These are phyloP conservation scores for Aotearoamyces nothofagi DNA, from an alignment of 2,329 filamentous ascomycete species.

Conservation along the genomic window DNA sequence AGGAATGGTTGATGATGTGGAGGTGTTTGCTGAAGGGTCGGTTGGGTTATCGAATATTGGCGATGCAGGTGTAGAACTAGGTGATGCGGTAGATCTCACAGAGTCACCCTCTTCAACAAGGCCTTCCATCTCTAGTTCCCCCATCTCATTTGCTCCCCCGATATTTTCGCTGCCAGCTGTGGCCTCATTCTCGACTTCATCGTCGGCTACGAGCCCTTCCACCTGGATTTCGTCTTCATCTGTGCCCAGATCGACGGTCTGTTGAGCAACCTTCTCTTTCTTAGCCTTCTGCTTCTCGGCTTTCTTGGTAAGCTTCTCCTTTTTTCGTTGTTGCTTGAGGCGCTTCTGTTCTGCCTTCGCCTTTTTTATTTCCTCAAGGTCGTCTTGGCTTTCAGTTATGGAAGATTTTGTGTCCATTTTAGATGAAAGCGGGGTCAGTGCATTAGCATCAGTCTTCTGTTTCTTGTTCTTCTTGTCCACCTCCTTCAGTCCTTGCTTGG, in stretches of 20 bases:
- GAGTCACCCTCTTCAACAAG: constrained; percentile 32
- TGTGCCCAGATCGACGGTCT: constrained; percentile 19
- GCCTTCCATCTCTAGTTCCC: constrained; percentile 29
- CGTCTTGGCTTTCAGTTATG: constrained; percentile 19
- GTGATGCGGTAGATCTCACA: constrained; percentile 22
- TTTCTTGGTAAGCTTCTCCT: constrained; percentile 25
- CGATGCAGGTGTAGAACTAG: constrained; percentile 38
- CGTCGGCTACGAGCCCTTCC: constrained; percentile 5
- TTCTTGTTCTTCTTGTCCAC: constrained; percentile 29
- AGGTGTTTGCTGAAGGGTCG: constrained; percentile 45
- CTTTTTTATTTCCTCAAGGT: constrained; percentile 17
- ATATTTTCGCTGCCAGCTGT: constrained; percentile 8
- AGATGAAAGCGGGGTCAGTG: constrained; percentile 1
- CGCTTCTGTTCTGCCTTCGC: constrained; percentile 11
- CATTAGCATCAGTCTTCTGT: constrained; percentile 33
- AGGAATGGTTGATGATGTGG: constrained; percentile 50
- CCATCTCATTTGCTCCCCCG: constrained; percentile 20
- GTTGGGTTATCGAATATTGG: constrained; percentile 42
- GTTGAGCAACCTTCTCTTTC: constrained; percentile 18
- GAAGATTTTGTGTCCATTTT: not conserved
- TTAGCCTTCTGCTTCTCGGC: constrained; percentile 26
- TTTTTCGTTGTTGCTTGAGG: constrained; percentile 19
- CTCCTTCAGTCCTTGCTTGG: constrained; percentile 46
- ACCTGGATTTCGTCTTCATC: constrained; percentile 15
- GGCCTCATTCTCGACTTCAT: constrained; percentile 13